Conservation (phyloP, 164 flowering plant species). For the Echeveria elegans region DNA sequence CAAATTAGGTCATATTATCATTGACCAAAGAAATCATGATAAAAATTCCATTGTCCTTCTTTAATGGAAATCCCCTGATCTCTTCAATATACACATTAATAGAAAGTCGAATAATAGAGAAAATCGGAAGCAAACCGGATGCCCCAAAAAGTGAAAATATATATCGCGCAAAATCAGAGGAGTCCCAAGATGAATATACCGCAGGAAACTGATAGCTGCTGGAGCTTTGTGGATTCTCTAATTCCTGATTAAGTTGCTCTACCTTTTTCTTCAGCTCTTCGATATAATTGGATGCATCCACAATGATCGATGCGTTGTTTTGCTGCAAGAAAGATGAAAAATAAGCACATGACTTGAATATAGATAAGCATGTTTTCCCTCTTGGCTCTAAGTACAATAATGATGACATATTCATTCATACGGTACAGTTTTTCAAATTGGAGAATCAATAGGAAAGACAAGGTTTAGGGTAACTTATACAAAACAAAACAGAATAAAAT, state of each 20-base stretch:
- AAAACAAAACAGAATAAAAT: neutral
- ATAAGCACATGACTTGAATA: neutral
- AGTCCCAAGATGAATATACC: constrained; percentile 19
- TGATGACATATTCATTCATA: neutral
- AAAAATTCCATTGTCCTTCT: too few relatives aligned
- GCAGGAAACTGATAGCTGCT: constrained; percentile 9
- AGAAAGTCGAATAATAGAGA: neutral
- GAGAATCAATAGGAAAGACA: neutral
- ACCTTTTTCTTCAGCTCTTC: constrained; percentile 58
- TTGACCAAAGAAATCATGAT: too few relatives aligned
- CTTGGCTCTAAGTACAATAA: too few relatives aligned
- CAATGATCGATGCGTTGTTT: constrained; percentile 41
- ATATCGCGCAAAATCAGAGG: neutral
- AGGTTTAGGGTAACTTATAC: neutral
- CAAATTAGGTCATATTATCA: neutral
- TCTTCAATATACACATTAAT: too few relatives aligned
- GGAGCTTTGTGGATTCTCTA: constrained; percentile 19
- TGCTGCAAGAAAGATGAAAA: constrained; percentile 21
- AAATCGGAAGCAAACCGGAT: neutral
- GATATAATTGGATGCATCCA: constrained; percentile 65
- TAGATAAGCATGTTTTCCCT: neutral
- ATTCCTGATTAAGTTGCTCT: constrained; percentile 48
- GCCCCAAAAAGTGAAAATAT: too few relatives aligned
- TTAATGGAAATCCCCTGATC: too few relatives aligned
- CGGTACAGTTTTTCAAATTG: neutral